Evolutionary conservation across 192 early-diverging fungal species (phyloP).

Genomic region (Coemansia sp.): DNA sequence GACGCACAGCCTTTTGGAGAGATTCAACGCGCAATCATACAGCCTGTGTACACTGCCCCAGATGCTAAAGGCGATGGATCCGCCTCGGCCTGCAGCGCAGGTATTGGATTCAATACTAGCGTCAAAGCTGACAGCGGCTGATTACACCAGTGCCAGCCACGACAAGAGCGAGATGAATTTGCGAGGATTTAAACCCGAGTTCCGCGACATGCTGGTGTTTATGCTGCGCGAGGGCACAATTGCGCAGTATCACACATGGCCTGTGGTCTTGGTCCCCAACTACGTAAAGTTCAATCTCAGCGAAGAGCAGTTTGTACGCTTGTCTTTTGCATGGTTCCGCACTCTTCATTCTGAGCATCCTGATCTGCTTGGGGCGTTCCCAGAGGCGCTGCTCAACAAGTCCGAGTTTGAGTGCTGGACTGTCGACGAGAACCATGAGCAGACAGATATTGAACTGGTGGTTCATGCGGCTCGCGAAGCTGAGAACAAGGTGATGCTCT

Average conservation of each 20-base stretch:
- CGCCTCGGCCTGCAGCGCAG: conserved; percentile 36
- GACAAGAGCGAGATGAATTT: conserved; percentile 6
- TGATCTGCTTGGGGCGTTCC: conserved; percentile 45
- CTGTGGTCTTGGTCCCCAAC: conserved; percentile 62
- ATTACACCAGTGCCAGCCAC: conserved; percentile 37
- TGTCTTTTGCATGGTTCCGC: conserved; percentile 48
- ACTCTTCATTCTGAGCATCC: conserved; percentile 46
- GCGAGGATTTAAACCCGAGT: conserved; percentile 62
- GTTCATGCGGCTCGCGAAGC: conserved; percentile 26
- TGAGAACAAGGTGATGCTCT: conserved; percentile 36
- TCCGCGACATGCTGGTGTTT: conserved; percentile 81
- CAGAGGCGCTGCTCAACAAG: conserved; percentile 37
- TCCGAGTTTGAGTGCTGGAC: conserved; percentile 38
- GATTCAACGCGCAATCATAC: conserved; percentile 19
- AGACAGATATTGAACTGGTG: conserved; percentile 20
- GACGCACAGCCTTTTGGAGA: conserved; percentile 1
- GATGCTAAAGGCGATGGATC: conserved; percentile 39
- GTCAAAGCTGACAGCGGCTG: conserved; percentile 24
- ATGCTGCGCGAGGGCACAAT: conserved; percentile 75
- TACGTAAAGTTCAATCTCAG: conserved; percentile 55
- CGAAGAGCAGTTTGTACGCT: conserved; percentile 45
- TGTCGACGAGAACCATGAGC: conserved; percentile 30
- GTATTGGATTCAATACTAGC: conserved; percentile 30
- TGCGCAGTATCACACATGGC: conserved; percentile 81
- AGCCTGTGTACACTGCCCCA: conserved; percentile 30